Percentiles rank a stretch among this genome's conserved stretches.
phyloP scores from a whole-genome alignment of 805 yeast species.

The Candida chauliodis region DNA sequence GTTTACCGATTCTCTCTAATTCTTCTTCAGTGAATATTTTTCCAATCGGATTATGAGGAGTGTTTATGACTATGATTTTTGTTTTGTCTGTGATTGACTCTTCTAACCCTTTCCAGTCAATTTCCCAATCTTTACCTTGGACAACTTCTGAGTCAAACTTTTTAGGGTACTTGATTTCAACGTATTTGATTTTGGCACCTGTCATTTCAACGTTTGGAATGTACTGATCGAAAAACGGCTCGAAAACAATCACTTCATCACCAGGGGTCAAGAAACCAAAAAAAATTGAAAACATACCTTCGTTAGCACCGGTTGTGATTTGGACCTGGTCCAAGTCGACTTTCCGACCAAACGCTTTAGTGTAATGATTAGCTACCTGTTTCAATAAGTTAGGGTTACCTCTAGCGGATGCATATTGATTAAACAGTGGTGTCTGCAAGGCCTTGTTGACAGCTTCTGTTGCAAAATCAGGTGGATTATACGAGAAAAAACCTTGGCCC shows the following conservation, averaged over 20 bases:
- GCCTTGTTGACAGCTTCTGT: conserved; percentile 77
- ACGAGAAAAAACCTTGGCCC: conserved; percentile 97
- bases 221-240: conserved; percentile 96
- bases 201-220: conserved; percentile 90
- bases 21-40: conserved; percentile 80
- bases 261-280: conserved; percentile 82
- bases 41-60: conserved; percentile 97
- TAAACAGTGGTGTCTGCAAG: conserved; percentile 65
- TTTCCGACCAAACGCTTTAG: conserved; percentile 58
- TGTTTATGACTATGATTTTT: conserved; percentile 80
- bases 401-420: conserved; percentile 89
- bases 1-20: conserved; percentile 66
- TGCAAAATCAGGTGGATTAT: conserved; percentile 94
- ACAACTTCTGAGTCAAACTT: conserved; percentile 62
- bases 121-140: conserved; percentile 81
- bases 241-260: conserved; percentile 94
- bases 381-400: conserved; percentile 78
- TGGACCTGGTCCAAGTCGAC: conserved; percentile 62
- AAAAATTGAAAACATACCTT: conserved; percentile 83
- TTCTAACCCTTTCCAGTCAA: conserved; percentile 76
- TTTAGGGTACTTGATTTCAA: conserved; percentile 78
- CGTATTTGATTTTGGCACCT: conserved; percentile 89
- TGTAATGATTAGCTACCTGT: conserved; percentile 68
- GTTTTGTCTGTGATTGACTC: conserved; percentile 71
- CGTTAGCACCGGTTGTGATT: conserved; percentile 96